Evolutionary conservation across 306 rosid species (phyloP), one percentile per base, ranked within the genome.

Genomic region (Fragaria vesca): DNA sequence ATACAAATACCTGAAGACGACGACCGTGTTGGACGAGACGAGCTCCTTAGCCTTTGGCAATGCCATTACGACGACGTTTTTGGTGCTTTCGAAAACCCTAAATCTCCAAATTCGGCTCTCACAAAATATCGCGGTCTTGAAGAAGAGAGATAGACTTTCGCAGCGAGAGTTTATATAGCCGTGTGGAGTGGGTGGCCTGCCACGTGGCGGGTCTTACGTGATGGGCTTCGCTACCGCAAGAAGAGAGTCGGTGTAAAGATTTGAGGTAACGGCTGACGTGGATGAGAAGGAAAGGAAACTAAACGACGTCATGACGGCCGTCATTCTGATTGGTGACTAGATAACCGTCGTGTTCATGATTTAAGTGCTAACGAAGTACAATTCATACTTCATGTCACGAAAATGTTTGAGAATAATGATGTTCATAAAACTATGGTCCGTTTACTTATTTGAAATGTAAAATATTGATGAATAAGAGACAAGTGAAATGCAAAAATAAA

Each of bases 21-120:
- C 89, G 77, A 91, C 91, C 9, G 96, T 34, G 69, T 89, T 91
- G 72, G 93, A 66, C 12, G 93, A 78, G 2, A 92, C 96, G 69
- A 92, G 78, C 80, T 95, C 97, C 86, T 95, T 89, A 4, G 98
- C 96, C 79, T 92, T 92, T 0, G 91, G 66, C 72, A 87, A 79
- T 55, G 97, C 97, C 98, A 95, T 92, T 24, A 58, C 50, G 70
- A 54, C 43, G 66, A 13, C 52, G 28, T 36, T 51, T n/a, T 66
- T 6, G 21, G 47, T 15, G 28, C 32, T 4, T 72, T 12, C 32
- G 8, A 40, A 10, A 36, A 69, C 66, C 66, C 40, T 61, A 47
- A 48, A 12, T 36, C 32, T 6, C 17, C 18, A n/a, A 42, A 40
- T 12, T 40, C 6, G 66, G 36, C 3, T 18, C n/a, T 55, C 21